phyloP scores from a whole-genome alignment of 2,329 filamentous ascomycete genomes.

The Colletotrichum eremochloae region DNA sequence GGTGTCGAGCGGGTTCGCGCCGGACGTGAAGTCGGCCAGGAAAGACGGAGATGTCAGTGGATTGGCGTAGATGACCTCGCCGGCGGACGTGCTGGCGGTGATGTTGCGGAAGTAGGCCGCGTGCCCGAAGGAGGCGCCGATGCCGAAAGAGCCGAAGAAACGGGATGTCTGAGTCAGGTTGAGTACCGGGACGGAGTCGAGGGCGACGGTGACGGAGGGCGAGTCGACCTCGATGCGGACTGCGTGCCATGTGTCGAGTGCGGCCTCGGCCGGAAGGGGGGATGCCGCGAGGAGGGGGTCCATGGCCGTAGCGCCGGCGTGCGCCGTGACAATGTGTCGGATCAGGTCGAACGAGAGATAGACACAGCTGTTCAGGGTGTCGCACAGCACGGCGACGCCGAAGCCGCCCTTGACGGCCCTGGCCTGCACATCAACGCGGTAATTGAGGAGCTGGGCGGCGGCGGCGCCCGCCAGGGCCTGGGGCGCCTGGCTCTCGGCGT shows the following conservation, averaged over 20 bases:
- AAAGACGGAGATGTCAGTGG: constrained; percentile 47
- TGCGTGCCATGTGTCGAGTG: constrained; percentile 35
- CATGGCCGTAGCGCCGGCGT: constrained; percentile 40
- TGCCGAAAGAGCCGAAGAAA: constrained; percentile 50
- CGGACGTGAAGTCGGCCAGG: constrained; percentile 52
- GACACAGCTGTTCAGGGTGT: constrained; percentile 49
- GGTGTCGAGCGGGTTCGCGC: constrained; percentile 50
- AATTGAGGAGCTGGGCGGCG: constrained; percentile 44
- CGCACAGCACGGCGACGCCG: constrained; percentile 48
- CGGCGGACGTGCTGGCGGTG: constrained; percentile 18
- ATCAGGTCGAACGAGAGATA: constrained; percentile 47
- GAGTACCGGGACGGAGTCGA: constrained; percentile 44
- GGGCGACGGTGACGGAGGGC: constrained; percentile 36
- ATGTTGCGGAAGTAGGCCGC: constrained; percentile 47
- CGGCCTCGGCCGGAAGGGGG: background rate
- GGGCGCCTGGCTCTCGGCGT: constrained; percentile 48
- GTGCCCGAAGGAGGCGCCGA: constrained; percentile 50
- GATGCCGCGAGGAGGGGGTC: constrained; percentile 18
- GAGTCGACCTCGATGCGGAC: constrained; percentile 27
- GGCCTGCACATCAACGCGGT: constrained; percentile 46
- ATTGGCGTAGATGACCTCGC: constrained; percentile 45
- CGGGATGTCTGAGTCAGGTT: constrained; percentile 47
- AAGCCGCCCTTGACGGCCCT: constrained; percentile 49
- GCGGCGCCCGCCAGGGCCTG: constrained; percentile 43
- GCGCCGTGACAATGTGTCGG: constrained; percentile 32